A percentile compares a stretch with the other conserved stretches of the same genome.
Conservation (phyloP, 2,329 filamentous ascomycete species). For the Uncinocarpus reesii region DNA sequence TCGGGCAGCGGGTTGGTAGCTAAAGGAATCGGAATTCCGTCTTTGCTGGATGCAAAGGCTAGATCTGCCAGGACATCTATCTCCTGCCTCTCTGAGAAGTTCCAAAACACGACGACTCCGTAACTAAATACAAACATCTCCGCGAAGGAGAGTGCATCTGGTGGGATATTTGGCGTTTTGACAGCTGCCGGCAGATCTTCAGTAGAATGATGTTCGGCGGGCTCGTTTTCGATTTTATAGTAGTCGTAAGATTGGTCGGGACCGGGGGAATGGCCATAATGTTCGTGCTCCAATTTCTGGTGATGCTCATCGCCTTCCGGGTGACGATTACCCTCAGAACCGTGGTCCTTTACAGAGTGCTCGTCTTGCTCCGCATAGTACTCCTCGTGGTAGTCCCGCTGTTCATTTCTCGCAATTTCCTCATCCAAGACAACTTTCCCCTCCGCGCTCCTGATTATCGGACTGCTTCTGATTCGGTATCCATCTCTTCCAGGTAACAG, state of each 20-base stretch:
- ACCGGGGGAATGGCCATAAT: conserved; percentile 20
- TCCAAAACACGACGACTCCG: conserved; percentile 97
- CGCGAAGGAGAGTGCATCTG: conserved; percentile 68
- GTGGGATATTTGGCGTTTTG: conserved; percentile 38
- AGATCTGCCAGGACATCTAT: conserved; percentile 93
- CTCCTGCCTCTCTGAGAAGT: conserved; percentile 91
- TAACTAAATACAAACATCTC: conserved; percentile 98
- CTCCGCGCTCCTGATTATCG: conserved; percentile 82
- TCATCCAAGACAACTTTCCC: conserved; percentile 88
- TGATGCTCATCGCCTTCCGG: conserved; percentile 8
- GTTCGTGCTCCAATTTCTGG: conserved; percentile 2
- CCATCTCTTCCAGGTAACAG: conserved; percentile 76
- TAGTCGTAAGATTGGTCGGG: conserved; percentile 5
- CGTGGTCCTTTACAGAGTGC: conserved; percentile 36
- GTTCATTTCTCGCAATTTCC: conserved; percentile 90
- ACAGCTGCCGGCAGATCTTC: background rate
- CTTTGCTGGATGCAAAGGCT: conserved; percentile 57
- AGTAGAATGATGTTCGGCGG: conserved; percentile 8
- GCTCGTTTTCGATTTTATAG: conserved; percentile 22
- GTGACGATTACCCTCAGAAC: conserved; percentile 18
- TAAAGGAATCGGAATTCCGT: conserved; percentile 46
- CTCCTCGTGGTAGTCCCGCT: conserved; percentile 78
- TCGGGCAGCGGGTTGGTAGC: conserved; percentile 72
- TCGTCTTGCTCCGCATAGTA: conserved; percentile 61
- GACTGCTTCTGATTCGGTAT: conserved; percentile 78